phyloP scores from a whole-genome alignment of 495 filamentous ascomycete genomes.

The Pyronema domesticum region DNA sequence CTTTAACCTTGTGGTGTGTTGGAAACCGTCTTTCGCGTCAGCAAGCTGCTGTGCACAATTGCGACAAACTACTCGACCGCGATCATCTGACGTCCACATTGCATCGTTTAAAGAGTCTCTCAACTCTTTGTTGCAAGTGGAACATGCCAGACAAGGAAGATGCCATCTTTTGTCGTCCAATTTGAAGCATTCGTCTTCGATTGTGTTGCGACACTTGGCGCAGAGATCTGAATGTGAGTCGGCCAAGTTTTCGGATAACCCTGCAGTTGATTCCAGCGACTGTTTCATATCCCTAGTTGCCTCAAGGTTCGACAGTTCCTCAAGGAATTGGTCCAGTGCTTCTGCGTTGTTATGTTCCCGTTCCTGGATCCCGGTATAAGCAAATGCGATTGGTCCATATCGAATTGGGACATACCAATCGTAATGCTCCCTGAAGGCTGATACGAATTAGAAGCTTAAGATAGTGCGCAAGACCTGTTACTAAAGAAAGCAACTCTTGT shows the following conservation, averaged over 20 bases:
- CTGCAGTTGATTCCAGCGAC: conserved; percentile 54
- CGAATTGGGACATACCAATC: conserved; percentile 31
- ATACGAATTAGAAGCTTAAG: conserved; percentile 95
- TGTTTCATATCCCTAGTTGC: conserved; percentile 49
- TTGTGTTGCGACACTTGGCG: conserved; percentile 57
- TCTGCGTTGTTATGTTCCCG: conserved; percentile 55
- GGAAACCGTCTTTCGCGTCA: conserved; percentile 38
- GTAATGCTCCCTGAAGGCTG: conserved; percentile 81
- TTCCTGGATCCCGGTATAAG: conserved; percentile 33
- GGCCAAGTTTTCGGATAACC: conserved; percentile 49
- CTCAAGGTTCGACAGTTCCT: conserved; percentile 60
- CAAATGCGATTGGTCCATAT: neutral
- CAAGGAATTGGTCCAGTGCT: conserved; percentile 63
- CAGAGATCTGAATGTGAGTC: conserved; percentile 71
- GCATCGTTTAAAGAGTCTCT: conserved; percentile 44
- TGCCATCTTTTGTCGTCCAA: conserved; percentile 66
- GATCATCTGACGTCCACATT: conserved; percentile 40
- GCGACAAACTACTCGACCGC: conserved; percentile 49
- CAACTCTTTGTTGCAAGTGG: conserved; percentile 55
- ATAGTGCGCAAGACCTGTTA: conserved; percentile 94
- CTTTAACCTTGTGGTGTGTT: conserved; percentile 59
- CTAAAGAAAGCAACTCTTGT: conserved; percentile 83
- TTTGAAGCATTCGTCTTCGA: conserved; percentile 81
- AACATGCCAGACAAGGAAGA: conserved; percentile 57
- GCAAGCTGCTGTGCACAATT: conserved; percentile 40